A percentile compares a stretch with the other conserved stretches of the same genome.
These are phyloP conservation scores for Paramecium biaurelia DNA, from an alignment of 73 alveolate species.

Conservation along the genomic window DNA sequence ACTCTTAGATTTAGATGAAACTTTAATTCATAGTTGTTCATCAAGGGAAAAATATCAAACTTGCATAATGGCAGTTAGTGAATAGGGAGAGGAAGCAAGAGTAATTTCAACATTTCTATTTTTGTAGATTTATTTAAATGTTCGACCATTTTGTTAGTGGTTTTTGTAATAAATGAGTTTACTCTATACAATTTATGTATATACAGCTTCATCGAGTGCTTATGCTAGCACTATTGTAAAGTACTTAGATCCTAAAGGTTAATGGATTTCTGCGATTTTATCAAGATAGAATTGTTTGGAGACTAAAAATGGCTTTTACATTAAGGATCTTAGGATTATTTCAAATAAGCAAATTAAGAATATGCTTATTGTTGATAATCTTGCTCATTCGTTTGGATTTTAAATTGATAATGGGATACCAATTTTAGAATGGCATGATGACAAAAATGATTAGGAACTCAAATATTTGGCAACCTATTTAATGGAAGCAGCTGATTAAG, in stretches of 20 bases:
- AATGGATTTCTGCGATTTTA: slow-evolving; percentile 79
- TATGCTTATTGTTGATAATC: slow-evolving; percentile 90
- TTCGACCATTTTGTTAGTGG: slow-evolving; percentile 88
- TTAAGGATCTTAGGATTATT: slow-evolving; percentile 91
- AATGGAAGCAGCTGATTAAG: slow-evolving; percentile 58
- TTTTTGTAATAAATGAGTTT: slow-evolving; percentile 78
- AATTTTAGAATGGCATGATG: slow-evolving; percentile 79
- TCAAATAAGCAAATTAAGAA: slow-evolving; percentile 80
- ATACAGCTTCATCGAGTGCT: slow-evolving; percentile 93
- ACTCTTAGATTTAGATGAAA: slow-evolving; percentile 57
- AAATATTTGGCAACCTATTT: slow-evolving; percentile 74
- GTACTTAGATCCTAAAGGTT: slow-evolving; percentile 88
- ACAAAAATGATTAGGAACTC: slow-evolving; percentile 80
- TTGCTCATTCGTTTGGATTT: slow-evolving; percentile 90
- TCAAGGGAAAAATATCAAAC: slow-evolving; percentile 47
- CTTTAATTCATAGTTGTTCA: slow-evolving; percentile 54
- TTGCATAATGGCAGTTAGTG: slow-evolving; percentile 20
- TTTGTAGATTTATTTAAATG: slow-evolving; percentile 79
- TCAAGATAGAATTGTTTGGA: slow-evolving; percentile 89
- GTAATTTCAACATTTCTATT: not conserved
- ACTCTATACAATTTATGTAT: slow-evolving; percentile 80
- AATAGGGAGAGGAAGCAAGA: slow-evolving; percentile 32
- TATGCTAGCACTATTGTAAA: slow-evolving; percentile 93
- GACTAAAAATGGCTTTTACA: slow-evolving; percentile 87
- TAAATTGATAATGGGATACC: slow-evolving; percentile 89